A percentile compares a stretch with the other conserved stretches of the same genome.
phyloP scores from a whole-genome alignment of 2,329 filamentous ascomycete species.

The Thermoascus crustaceus region DNA sequence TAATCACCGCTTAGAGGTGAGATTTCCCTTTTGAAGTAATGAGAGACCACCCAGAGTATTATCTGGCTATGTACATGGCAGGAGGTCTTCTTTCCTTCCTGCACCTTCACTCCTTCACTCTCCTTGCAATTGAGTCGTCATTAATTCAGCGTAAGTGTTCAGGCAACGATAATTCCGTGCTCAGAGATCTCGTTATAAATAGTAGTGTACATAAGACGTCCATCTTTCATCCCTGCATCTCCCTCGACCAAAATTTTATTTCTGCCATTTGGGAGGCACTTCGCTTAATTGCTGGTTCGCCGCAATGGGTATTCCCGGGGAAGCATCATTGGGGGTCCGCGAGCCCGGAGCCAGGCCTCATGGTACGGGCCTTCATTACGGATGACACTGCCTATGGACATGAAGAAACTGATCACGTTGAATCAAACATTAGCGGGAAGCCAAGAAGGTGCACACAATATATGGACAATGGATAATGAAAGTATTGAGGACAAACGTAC shows the following conservation, averaged over 20 bases:
- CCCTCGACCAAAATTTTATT: background rate
- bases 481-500: conserved; percentile 44
- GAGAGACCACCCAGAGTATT: too few species aligned
- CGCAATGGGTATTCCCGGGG: conserved; percentile 35
- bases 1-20: too few species aligned
- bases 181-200: too few species aligned
- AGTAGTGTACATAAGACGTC: conserved; percentile 17
- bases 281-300: conserved; percentile 12
- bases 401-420: conserved; percentile 75
- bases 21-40: too few species aligned
- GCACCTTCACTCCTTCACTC: too few species aligned
- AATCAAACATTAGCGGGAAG: conserved; percentile 1
- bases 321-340: conserved; percentile 64
- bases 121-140: too few species aligned
- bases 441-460: conserved; percentile 2
- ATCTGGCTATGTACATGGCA: too few species aligned
- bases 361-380: conserved; percentile 79
- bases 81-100: too few species aligned
- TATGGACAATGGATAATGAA: conserved; percentile 16
- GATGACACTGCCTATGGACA: conserved; percentile 96
- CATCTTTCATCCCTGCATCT: conserved; percentile 8
- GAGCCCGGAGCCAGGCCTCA: conserved; percentile 65
- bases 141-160: too few species aligned
- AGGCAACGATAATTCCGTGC: too few species aligned
- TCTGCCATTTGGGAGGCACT: conserved; percentile 3